Evolutionary conservation across 1,139 yeast species (phyloP).

Genomic region (Candida neerlandica): DNA sequence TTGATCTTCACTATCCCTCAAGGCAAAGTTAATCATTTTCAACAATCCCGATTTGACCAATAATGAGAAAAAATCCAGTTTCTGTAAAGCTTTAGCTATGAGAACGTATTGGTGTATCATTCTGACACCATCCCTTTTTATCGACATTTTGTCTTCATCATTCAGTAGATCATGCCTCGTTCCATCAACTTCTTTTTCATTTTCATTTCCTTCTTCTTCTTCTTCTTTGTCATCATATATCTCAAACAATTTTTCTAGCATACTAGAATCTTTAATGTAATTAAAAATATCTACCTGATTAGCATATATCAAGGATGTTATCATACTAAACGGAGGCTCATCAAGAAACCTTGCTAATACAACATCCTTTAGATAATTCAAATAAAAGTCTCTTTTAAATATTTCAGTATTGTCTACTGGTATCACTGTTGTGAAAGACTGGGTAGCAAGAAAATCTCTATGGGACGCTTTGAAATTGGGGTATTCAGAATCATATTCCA

Average conservation of each 20-base stretch:
- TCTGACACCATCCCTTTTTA: slow-evolving; percentile 69
- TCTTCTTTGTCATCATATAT: slow-evolving; percentile 40
- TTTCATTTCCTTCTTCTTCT: neutral
- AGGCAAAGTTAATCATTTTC: slow-evolving; percentile 70
- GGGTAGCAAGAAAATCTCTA: slow-evolving; percentile 61
- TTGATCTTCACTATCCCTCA: slow-evolving; percentile 51
- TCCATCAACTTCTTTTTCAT: neutral
- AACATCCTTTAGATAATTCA: slow-evolving; percentile 83
- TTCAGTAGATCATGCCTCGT: slow-evolving; percentile 19
- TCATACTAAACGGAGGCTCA: slow-evolving; percentile 69
- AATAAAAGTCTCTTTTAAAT: slow-evolving; percentile 72
- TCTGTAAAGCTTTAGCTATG: slow-evolving; percentile 73
- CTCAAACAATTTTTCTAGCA: slow-evolving; percentile 55
- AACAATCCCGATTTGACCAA: slow-evolving; percentile 72
- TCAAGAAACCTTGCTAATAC: slow-evolving; percentile 80
- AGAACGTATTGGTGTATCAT: slow-evolving; percentile 80
- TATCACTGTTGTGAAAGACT: slow-evolving; percentile 71
- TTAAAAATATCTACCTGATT: slow-evolving; percentile 74
- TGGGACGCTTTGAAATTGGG: slow-evolving; percentile 81
- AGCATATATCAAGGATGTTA: slow-evolving; percentile 65
- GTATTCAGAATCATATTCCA: slow-evolving; percentile 89
- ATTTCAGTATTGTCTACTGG: slow-evolving; percentile 60
- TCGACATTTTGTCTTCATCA: neutral
- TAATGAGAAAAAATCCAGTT: slow-evolving; percentile 64
- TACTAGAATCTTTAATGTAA: slow-evolving; percentile 59